These are phyloP conservation scores for Coelastrella sp. DNA, from an alignment of 139 green algal genomes.

Conservation along the genomic window DNA sequence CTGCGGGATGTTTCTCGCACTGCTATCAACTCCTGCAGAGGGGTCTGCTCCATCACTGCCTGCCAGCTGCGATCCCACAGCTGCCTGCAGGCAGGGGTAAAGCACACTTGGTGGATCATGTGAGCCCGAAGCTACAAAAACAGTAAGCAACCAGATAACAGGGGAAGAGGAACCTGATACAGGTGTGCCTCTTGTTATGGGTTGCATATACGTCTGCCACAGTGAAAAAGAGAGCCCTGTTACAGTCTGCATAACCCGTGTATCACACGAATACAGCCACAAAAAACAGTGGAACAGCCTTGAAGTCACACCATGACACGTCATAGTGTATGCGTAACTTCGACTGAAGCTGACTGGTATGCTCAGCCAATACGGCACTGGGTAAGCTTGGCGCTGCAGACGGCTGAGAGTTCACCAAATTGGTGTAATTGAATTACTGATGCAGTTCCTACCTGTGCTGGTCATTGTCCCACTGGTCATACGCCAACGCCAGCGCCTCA, in stretches of 20 bases:
- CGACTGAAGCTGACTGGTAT: neutral
- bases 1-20: neutral
- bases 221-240: neutral
- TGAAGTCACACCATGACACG: too few species aligned
- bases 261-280: neutral
- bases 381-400: too few species aligned
- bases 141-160: neutral
- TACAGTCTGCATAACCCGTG: neutral
- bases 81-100: neutral
- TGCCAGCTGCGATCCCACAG: conserved; percentile 42
- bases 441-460: neutral
- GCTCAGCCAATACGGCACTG: too few species aligned
- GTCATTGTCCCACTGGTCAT: neutral
- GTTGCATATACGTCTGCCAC: neutral
- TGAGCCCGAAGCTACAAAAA: neutral
- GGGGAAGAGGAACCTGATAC: neutral
- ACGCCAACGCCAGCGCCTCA: conserved; percentile 19
- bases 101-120: neutral
- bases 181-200: neutral
- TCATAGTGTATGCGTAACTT: neutral
- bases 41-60: conserved; percentile 11
- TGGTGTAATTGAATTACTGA: too few species aligned
- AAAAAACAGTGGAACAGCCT: too few species aligned
- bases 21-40: conserved; percentile 20
- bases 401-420: too few species aligned